Conservation (phyloP, 163 green algal genomes). For the Chlamydomonas reinhardtii region DNA sequence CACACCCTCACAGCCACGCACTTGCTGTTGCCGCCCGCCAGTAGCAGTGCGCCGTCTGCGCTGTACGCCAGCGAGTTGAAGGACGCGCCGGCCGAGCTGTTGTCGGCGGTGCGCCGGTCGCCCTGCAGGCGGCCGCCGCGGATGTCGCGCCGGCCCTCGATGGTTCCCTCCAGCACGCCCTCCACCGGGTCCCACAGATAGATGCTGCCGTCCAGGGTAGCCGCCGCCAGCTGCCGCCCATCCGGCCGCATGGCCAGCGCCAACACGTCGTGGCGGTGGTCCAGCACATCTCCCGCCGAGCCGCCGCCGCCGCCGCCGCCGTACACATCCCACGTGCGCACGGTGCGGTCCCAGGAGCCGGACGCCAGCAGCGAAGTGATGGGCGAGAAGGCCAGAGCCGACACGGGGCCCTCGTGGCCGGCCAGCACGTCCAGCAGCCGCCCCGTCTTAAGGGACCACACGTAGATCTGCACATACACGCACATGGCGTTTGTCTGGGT, state of each 20-base stretch:
- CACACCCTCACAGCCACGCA: constrained; percentile 34
- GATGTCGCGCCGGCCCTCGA: constrained; percentile 93
- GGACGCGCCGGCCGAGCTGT: constrained; percentile 76
- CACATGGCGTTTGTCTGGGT: too few relatives aligned
- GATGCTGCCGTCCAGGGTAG: constrained; percentile 95
- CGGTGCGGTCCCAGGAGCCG: constrained; percentile 94
- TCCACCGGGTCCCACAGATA: constrained; percentile 95
- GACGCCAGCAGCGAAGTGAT: constrained; percentile 79
- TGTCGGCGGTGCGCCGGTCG: constrained; percentile 83
- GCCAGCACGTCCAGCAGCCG: constrained; percentile 94
- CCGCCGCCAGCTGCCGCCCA: constrained; percentile 88
- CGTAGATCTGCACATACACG: constrained; percentile 84
- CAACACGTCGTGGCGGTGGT: constrained; percentile 95
- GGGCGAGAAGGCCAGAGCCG: constrained; percentile 87
- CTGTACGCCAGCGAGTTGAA: constrained; percentile 94
- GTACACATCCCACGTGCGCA: constrained; percentile 83
- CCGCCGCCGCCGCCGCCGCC: constrained; percentile 56
- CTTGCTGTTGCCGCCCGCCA: constrained; percentile 79
- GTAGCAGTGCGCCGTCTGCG: constrained; percentile 90
- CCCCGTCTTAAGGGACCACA: constrained; percentile 96
- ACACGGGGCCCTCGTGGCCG: constrained; percentile 94
- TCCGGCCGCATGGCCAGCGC: constrained; percentile 87
- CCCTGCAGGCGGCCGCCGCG: constrained; percentile 76
- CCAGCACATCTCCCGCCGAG: constrained; percentile 64
- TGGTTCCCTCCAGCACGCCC: constrained; percentile 79